A percentile compares a stretch with the other conserved stretches of the same genome.
Conservation (phyloP, 2,329 filamentous ascomycete genomes). For the Neofusicoccum ribis region DNA sequence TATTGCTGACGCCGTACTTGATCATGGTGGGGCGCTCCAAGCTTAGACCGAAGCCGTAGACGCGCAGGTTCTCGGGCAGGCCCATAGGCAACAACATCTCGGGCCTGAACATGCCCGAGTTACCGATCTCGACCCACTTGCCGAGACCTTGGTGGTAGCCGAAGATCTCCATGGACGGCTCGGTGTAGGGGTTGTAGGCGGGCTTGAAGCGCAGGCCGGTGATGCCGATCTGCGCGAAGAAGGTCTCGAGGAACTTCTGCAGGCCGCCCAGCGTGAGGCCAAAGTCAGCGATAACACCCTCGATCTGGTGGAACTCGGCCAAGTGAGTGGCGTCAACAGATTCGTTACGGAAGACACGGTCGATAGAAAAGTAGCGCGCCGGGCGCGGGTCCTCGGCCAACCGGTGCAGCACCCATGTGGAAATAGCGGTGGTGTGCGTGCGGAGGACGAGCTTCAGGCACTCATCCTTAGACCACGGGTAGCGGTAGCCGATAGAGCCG, state of each 20-base stretch:
- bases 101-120: slow-evolving; percentile 97
- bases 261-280: slow-evolving; percentile 87
- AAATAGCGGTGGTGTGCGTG: slow-evolving; percentile 94
- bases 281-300: slow-evolving; percentile 98
- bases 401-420: slow-evolving; percentile 86
- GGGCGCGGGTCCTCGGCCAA: slow-evolving; percentile 80
- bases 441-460: slow-evolving; percentile 83
- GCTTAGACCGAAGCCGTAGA: slow-evolving; percentile 91
- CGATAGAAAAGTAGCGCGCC: slow-evolving; percentile 97
- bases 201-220: slow-evolving; percentile 89
- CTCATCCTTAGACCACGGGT: slow-evolving; percentile 89
- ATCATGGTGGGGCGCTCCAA: slow-evolving; percentile 98
- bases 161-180: slow-evolving; percentile 98
- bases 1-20: slow-evolving; percentile 78
- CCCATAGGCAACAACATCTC: slow-evolving; percentile 98
- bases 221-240: slow-evolving; percentile 97
- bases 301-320: slow-evolving; percentile 97
- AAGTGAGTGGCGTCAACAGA: slow-evolving; percentile 95
- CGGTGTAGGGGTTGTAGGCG: slow-evolving; percentile 77
- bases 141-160: slow-evolving; percentile 85
- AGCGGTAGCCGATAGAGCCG: slow-evolving; percentile 93
- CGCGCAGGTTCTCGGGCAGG: slow-evolving; percentile 83
- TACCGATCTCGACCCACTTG: slow-evolving; percentile 96
- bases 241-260: slow-evolving; percentile 91
- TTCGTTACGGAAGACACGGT: slow-evolving; percentile 97